Conservation (phyloP, 208 protist genomes). For the Angomonas ambiguus region DNA sequence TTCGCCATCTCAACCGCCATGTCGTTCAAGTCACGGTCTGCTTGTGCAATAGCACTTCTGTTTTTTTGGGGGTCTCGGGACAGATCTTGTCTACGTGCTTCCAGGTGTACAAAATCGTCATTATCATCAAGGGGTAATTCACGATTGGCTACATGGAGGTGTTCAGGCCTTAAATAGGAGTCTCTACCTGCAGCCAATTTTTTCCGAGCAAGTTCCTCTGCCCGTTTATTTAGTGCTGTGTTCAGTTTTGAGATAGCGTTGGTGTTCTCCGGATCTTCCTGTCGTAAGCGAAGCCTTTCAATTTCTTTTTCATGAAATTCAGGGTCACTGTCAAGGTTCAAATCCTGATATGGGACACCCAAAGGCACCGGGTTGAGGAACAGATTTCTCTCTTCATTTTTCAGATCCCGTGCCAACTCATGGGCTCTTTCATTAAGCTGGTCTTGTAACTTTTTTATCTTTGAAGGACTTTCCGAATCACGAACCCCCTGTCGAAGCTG, state of each 20-base stretch:
- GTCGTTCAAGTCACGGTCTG: slow-evolving; percentile 39
- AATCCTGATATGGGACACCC: slow-evolving; percentile 36
- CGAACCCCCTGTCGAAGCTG: slow-evolving; percentile 31
- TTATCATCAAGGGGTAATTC: slow-evolving; percentile 49
- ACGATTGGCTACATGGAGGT: slow-evolving; percentile 31
- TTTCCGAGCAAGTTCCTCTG: slow-evolving; percentile 48
- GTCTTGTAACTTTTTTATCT: slow-evolving; percentile 15
- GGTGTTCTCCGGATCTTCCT: slow-evolving; percentile 26
- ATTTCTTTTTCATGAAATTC: slow-evolving; percentile 51
- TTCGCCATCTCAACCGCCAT: slow-evolving; percentile 34
- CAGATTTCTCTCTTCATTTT: slow-evolving; percentile 40
- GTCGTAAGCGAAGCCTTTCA: slow-evolving; percentile 36
- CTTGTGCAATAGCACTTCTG: not conserved
- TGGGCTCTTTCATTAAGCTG: slow-evolving; percentile 35
- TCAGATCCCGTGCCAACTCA: slow-evolving; percentile 43
- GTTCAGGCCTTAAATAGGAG: slow-evolving; percentile 36
- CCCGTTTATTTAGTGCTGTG: slow-evolving; percentile 34
- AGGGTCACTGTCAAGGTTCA: slow-evolving; percentile 51
- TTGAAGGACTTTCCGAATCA: slow-evolving; percentile 19
- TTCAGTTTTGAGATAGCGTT: slow-evolving; percentile 35
- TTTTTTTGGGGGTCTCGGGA: slow-evolving; percentile 15
- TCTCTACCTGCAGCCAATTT: slow-evolving; percentile 30
- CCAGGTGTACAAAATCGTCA: slow-evolving; percentile 34
- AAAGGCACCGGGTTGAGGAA: slow-evolving; percentile 51
- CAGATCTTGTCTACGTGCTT: slow-evolving; percentile 37